These are phyloP conservation scores for Chlorella variabilis DNA, from an alignment of 163 green algal species.

Conservation along the genomic window DNA sequence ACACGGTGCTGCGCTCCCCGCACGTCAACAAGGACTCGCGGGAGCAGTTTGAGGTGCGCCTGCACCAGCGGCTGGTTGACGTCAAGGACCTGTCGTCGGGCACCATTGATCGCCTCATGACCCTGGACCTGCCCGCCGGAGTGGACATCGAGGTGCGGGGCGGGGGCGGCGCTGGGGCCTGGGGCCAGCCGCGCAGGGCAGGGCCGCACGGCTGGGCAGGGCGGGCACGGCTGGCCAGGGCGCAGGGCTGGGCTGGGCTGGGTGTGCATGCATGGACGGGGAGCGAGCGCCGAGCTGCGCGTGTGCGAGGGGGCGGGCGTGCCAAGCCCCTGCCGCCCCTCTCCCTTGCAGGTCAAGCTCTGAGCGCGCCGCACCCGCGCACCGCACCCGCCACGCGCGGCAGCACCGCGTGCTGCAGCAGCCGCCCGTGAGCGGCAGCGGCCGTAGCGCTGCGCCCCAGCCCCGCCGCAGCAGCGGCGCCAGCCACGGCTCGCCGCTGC, in stretches of 20 bases:
- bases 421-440: too few species aligned
- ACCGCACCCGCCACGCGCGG: neutral
- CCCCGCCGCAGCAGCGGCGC: too few species aligned
- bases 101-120: slow-evolving; percentile 96
- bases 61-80: slow-evolving; percentile 94
- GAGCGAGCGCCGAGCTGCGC: too few species aligned
- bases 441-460: too few species aligned
- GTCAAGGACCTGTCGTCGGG: slow-evolving; percentile 88
- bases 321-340: too few species aligned
- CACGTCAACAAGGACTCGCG: slow-evolving; percentile 99
- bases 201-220: too few species aligned
- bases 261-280: neutral
- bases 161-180: too few species aligned
- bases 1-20: slow-evolving; percentile 94
- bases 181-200: too few species aligned
- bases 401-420: neutral
- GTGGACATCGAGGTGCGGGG: slow-evolving; percentile 73
- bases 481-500: too few species aligned
- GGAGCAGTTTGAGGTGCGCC: slow-evolving; percentile 98
- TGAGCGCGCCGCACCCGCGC: neutral
- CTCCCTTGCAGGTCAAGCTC: slow-evolving; percentile 32
- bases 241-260: neutral
- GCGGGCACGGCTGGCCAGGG: too few species aligned
- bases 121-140: slow-evolving; percentile 85
- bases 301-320: too few species aligned